A percentile compares a stretch with the other conserved stretches of the same genome.
These are phyloP conservation scores for Acanthamoeba divionensis DNA, from an alignment of 208 protist genomes.

Conservation along the genomic window DNA sequence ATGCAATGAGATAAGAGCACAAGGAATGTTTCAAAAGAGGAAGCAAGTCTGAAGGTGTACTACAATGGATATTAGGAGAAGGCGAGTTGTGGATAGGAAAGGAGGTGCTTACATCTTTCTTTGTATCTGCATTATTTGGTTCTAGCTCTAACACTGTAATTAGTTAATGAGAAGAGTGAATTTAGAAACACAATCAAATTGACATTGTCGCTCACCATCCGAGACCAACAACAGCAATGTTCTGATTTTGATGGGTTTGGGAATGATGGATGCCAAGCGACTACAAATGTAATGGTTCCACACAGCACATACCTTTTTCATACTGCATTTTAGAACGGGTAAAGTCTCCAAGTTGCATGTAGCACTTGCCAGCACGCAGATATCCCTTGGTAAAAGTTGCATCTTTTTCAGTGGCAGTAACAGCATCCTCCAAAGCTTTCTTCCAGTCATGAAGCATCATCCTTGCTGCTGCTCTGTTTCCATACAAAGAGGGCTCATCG, in stretches of 20 bases:
- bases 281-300: too few species aligned
- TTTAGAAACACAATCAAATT: too few species aligned
- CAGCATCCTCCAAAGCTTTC: constrained; percentile 23
- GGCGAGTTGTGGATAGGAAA: not conserved
- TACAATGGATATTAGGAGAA: not conserved
- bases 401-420: too few species aligned
- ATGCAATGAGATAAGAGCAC: not conserved
- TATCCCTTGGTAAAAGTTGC: too few species aligned
- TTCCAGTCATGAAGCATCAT: not conserved
- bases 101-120: constrained; percentile 10
- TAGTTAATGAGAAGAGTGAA: too few species aligned
- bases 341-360: constrained; percentile 58
- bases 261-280: too few species aligned
- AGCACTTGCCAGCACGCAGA: constrained; percentile 59
- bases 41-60: not conserved
- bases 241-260: too few species aligned
- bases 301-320: constrained; percentile 14
- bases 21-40: not conserved
- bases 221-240: too few species aligned
- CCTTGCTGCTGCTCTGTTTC: constrained; percentile 54
- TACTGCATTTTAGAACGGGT: constrained; percentile 17
- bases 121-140: not conserved
- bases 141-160: not conserved
- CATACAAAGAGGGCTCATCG: constrained; percentile 1
- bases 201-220: too few species aligned